Evolutionary conservation across 129 eudicot species (phyloP), one percentile per base, ranked within the genome.

Genomic region (Flaveria brownii): DNA sequence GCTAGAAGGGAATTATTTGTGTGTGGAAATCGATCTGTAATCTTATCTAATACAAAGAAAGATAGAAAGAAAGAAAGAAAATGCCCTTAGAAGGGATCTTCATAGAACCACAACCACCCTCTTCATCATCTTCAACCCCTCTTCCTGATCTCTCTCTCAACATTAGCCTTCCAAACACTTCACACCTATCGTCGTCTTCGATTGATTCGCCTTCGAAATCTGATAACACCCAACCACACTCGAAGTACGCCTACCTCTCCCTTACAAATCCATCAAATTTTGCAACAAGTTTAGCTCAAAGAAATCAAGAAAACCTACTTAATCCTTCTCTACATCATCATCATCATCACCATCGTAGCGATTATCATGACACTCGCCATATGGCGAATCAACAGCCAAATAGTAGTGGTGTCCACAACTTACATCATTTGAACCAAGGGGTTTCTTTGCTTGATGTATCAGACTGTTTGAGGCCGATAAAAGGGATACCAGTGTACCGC

Each of bases 111-210:
- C 84, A 72, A 63, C 56, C 79, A 63, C 56, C 79, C n/a, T 56
- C 84, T 33, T 79, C 91, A 5, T 68, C 75, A 6, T 76, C 90
- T 50, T 88, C 97, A 64, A 88, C 82, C 28, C 60, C 77, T 81
- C 73, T 78, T 68, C 98, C 94, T 75, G 98, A 92, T 90, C 98
- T 92, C 61, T 92, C 98, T 77, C 96, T 92, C 71, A 79, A 92
- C 82, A 92, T 92, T 74, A 90, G 96, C 77, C 98, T 82, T 42
- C 98, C 96, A 26, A 92, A 82, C 71, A 75, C 68, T 77, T 69
- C 81, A 33, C 18, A 22, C 9, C 10, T 55, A 55, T 36, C 41
- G 41, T 17, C 61, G 12, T 55, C 61, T 17, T 73, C 82, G 3
- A 77, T 68, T 71, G 70, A 63, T 68, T 30, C 45, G 0, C 56